Percentiles rank a stretch among this genome's conserved stretches.
Conservation (phyloP, 2,329 filamentous ascomycete genomes). For the Neofusicoccum ribis region DNA sequence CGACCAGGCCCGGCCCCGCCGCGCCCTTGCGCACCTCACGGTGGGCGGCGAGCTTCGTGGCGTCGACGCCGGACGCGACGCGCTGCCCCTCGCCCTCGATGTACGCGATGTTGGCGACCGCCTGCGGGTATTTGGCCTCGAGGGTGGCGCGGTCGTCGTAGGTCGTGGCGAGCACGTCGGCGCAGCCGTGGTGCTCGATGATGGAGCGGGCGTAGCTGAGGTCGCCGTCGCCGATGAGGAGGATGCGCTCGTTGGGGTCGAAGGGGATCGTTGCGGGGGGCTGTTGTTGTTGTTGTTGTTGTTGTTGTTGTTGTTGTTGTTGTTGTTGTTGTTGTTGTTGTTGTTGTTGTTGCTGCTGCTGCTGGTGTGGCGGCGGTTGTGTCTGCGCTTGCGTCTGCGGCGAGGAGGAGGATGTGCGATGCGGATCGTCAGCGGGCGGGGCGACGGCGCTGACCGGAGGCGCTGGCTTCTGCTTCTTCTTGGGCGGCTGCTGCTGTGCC, state of each 20-base stretch:
- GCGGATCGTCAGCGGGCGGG: background rate
- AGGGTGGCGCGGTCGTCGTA: slow-evolving; percentile 63
- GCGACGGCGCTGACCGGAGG: background rate
- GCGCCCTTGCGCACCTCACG: slow-evolving; percentile 47
- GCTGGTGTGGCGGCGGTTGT: slow-evolving; percentile 8
- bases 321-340: background rate
- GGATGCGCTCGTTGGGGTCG: slow-evolving; percentile 63
- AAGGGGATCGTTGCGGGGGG: slow-evolving; percentile 65
- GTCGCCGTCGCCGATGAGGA: slow-evolving; percentile 78
- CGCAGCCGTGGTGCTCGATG: slow-evolving; percentile 65
- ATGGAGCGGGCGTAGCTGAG: slow-evolving; percentile 74
- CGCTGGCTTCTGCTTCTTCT: background rate
- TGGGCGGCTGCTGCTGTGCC: background rate
- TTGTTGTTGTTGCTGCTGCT: background rate
- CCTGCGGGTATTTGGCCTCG: slow-evolving; percentile 73
- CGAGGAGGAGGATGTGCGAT: background rate
- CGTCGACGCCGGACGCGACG: slow-evolving; percentile 39
- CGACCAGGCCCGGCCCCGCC: slow-evolving; percentile 23
- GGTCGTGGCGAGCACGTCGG: slow-evolving; percentile 68
- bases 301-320: slow-evolving; percentile 21
- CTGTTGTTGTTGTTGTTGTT: slow-evolving; percentile 22
- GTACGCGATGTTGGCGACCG: slow-evolving; percentile 57
- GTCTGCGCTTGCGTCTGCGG: background rate
- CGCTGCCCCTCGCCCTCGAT: slow-evolving; percentile 47
- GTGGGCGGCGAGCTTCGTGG: slow-evolving; percentile 58